These are phyloP conservation scores for Pythium oligandrum DNA, from an alignment of 352 stramenopile species.

Conservation along the genomic window DNA sequence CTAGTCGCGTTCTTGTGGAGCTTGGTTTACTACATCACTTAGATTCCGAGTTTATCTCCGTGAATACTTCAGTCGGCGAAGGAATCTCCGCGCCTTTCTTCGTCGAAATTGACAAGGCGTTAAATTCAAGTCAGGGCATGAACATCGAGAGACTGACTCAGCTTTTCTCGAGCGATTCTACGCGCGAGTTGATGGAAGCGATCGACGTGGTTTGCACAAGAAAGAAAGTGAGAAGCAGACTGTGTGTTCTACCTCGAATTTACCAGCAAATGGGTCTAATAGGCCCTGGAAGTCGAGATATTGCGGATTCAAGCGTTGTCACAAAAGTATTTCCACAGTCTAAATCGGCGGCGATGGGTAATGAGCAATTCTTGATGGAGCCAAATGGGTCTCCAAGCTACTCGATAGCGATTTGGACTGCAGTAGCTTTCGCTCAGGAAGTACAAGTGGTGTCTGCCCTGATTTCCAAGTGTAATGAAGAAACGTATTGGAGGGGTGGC, in stretches of 20 bases:
- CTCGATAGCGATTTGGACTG: slow-evolving; percentile 5
- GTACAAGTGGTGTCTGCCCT: slow-evolving; percentile 6
- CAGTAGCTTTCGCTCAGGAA: slow-evolving; percentile 3
- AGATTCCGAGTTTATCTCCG: slow-evolving; percentile 4
- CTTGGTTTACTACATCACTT: slow-evolving; percentile 6
- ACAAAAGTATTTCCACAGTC: background rate
- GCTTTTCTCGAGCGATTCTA: background rate
- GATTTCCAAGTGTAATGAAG: slow-evolving; percentile 2
- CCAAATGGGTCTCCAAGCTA: slow-evolving; percentile 1
- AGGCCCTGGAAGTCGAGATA: slow-evolving; percentile 1
- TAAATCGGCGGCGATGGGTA: too few species aligned
- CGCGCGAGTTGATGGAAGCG: slow-evolving; percentile 1
- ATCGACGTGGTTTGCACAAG: slow-evolving; percentile 2
- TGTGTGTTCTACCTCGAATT: slow-evolving; percentile 11
- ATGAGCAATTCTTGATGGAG: too few species aligned
- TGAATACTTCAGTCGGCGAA: slow-evolving; percentile 4
- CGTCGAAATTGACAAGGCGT: background rate
- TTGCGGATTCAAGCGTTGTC: slow-evolving; percentile 5
- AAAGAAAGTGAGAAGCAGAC: background rate
- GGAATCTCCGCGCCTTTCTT: slow-evolving; percentile 8
- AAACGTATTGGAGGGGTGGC: slow-evolving; percentile 5
- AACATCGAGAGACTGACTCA: slow-evolving; percentile 1
- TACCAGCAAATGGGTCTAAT: slow-evolving; percentile 3
- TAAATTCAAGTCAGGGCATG: slow-evolving; percentile 2
- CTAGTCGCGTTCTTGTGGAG: slow-evolving; percentile 4